Evolutionary conservation across 352 stramenopile species (phyloP), one percentile per base, ranked within the genome.

Genomic region (Pythium volutum): DNA sequence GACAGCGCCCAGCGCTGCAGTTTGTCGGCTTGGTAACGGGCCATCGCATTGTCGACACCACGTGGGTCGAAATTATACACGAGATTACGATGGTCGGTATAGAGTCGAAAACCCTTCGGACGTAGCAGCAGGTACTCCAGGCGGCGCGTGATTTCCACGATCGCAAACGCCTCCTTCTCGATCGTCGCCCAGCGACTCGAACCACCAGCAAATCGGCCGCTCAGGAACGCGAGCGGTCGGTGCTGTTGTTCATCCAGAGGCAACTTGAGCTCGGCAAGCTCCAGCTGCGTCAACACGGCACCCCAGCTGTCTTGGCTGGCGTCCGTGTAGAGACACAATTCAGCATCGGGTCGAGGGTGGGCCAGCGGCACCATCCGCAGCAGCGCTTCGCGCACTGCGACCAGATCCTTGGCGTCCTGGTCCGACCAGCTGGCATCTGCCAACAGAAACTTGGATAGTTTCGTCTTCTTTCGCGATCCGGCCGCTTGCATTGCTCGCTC

Each of bases 71-170:
- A 70, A 1, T 64, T 59, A 52, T 66, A 68, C 26, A 48, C 29
- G 1, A 74, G 51, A n/a, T 74, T 74, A 2, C 62, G 55, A 29
- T 74, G 62, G 33, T 67, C 57, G 15, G 56, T 71, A 29, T 64
- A 71, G 22, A 67, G 14, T 6, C 18, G 29, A 25, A 74, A 74
- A 15, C 56, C 62, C 6, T 38, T 4, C 9, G 34, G 57, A 3
- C 62, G 29, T 3, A 67, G 23, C 22, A 67, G 42, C 15, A 70
- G 14, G 34, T 70, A 74, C n/a, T 70, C 62, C 15, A 67, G 46
- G 0, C 29, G 43, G 14, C 60, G 55, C 0, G 29, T 54, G 1
- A 62, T 20, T 20, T 70, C 62, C 2, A 70, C 55, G 2, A 70
- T 60, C 16, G 54, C 55, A 22, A 57, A 75, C 10, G 63, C 67